A percentile compares a stretch with the other conserved stretches of the same genome.
Evolutionary conservation across 2,329 filamentous ascomycete species (phyloP).

Genomic region (Colletotrichum kahawae): DNA sequence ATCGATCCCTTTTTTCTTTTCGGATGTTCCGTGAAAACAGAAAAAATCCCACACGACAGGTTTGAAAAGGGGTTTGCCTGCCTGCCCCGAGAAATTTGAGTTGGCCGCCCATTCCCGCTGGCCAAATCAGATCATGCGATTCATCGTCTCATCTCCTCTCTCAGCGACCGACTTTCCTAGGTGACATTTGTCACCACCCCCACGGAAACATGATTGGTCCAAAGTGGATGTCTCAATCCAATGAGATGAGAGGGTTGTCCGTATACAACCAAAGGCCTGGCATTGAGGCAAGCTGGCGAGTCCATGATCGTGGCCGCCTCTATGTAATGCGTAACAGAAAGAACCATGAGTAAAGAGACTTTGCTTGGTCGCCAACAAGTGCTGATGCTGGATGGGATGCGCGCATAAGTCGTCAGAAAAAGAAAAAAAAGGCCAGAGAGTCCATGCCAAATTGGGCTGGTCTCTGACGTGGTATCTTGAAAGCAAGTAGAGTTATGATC

Average conservation of each 20-base stretch:
- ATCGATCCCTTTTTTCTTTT: slow-evolving; percentile 1
- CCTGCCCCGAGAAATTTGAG: slow-evolving; percentile 12
- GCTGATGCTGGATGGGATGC: slow-evolving; percentile 10
- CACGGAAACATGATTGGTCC: not conserved
- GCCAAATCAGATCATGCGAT: slow-evolving; percentile 17
- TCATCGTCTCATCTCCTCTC: slow-evolving; percentile 14
- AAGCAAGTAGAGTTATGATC: slow-evolving; percentile 21
- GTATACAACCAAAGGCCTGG: slow-evolving; percentile 8
- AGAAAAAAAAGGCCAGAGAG: slow-evolving; percentile 11
- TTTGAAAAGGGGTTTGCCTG: slow-evolving; percentile 16
- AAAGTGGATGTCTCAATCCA: slow-evolving; percentile 8
- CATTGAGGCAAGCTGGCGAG: not conserved
- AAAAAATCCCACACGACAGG: slow-evolving; percentile 12
- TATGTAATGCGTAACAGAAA: slow-evolving; percentile 13
- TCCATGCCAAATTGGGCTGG: slow-evolving; percentile 3
- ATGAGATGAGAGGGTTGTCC: slow-evolving; percentile 1
- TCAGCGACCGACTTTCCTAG: not conserved
- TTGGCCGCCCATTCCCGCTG: slow-evolving; percentile 14
- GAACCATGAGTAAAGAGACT: not conserved
- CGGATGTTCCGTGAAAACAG: slow-evolving; percentile 8
- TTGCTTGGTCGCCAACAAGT: slow-evolving; percentile 13
- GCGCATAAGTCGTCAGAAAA: slow-evolving; percentile 6
- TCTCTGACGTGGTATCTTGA: slow-evolving; percentile 20
- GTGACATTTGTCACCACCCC: not conserved
- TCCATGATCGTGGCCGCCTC: slow-evolving; percentile 9